Conservation (phyloP, 352 stramenopile species). For the Globisporangium nunn region DNA sequence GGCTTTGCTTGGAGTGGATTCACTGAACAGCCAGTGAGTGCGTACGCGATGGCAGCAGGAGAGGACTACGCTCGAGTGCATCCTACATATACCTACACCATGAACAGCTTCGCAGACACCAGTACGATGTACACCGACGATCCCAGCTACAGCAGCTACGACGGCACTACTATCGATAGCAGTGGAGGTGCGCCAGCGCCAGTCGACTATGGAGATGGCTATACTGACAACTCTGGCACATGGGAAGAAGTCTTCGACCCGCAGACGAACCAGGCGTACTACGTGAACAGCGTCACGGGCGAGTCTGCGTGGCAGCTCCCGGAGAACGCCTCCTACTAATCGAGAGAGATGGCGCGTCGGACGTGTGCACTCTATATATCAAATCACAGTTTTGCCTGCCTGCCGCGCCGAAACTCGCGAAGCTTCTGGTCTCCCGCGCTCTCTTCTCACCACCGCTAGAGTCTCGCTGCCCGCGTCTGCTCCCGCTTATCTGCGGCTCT, state of each 20-base stretch:
- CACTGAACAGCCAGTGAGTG: background rate
- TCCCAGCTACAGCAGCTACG: background rate
- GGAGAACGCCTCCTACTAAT: background rate
- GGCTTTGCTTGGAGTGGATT: background rate
- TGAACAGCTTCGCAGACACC: background rate
- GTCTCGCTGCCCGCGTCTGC: too few relatives aligned
- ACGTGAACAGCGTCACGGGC: constrained; percentile 53
- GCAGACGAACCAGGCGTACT: constrained; percentile 41
- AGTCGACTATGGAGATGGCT: background rate
- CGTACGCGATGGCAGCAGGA: background rate
- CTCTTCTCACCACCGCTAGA: too few relatives aligned
- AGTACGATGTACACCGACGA: background rate
- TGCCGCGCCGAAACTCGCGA: background rate
- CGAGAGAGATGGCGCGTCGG: background rate
- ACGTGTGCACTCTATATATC: constrained; percentile 14
- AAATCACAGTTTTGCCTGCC: constrained; percentile 1
- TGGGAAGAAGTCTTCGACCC: constrained; percentile 74
- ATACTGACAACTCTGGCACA: background rate
- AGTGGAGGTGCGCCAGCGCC: background rate
- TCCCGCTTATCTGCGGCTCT: constrained; percentile 31
- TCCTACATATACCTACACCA: background rate
- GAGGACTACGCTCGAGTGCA: too few relatives aligned
- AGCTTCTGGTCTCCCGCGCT: too few relatives aligned
- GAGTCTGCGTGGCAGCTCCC: constrained; percentile 50
- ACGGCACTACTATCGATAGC: background rate